phyloP scores from a whole-genome alignment of 257 asterid species.

The Gardenia jasminoides region DNA sequence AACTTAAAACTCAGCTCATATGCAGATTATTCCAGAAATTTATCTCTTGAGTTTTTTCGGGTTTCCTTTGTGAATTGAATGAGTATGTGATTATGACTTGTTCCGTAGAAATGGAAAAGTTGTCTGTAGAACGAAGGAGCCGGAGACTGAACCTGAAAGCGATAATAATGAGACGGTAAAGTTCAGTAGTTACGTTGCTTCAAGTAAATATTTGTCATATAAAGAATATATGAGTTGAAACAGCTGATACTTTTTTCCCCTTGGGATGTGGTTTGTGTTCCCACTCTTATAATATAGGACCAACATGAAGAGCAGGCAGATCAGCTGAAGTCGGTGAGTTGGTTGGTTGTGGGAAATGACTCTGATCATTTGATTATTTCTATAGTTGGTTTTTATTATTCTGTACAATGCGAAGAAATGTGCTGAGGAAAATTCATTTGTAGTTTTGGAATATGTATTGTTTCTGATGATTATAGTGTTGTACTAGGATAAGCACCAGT shows the following conservation, averaged over 20 bases:
- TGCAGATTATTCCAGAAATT: background rate
- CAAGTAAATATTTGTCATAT: background rate
- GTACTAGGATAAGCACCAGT: constrained; percentile 46
- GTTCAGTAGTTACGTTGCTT: background rate
- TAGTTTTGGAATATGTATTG: constrained; percentile 2
- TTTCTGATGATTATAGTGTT: constrained; percentile 18
- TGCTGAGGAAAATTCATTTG: background rate
- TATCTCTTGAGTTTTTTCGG: background rate
- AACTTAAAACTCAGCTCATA: background rate
- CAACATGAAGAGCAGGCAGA: constrained; percentile 42
- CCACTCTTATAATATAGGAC: constrained; percentile 38
- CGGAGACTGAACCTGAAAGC: constrained; percentile 54
- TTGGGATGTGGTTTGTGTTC: constrained; percentile 13
- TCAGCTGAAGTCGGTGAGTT: constrained; percentile 24
- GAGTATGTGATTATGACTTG: constrained; percentile 15
- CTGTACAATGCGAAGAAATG: background rate
- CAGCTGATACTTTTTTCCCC: background rate
- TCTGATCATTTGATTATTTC: constrained; percentile 32
- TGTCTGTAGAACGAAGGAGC: constrained; percentile 51
- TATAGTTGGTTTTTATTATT: background rate
- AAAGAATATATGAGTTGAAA: background rate
- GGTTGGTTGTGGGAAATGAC: constrained; percentile 27
- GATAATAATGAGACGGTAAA: constrained; percentile 58
- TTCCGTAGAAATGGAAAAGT: constrained; percentile 38
- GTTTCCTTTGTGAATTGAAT: background rate